Conservation (phyloP, 2,329 filamentous ascomycete species). For the Tothia fuscella region DNA sequence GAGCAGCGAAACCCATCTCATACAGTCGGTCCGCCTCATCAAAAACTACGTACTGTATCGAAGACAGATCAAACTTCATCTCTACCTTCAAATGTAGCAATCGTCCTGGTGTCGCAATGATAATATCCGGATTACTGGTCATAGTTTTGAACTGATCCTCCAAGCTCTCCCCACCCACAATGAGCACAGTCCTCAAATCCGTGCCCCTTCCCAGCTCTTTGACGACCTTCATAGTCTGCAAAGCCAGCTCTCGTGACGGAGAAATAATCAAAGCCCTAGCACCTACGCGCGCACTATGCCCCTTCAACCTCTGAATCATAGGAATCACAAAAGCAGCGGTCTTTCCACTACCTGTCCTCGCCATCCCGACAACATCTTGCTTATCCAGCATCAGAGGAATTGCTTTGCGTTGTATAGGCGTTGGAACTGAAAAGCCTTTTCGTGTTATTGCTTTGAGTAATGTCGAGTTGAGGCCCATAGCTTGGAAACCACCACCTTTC, state of each 20-base stretch:
- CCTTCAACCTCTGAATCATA: conserved; percentile 89
- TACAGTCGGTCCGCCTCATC: conserved; percentile 95
- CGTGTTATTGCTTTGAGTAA: conserved; percentile 81
- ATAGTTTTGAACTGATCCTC: conserved; percentile 92
- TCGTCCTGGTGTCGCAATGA: conserved; percentile 92
- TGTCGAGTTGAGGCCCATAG: conserved; percentile 76
- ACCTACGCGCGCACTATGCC: conserved; percentile 77
- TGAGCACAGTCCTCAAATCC: conserved; percentile 75
- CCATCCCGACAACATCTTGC: conserved; percentile 98
- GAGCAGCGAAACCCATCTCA: conserved; percentile 95
- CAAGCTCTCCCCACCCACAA: conserved; percentile 89
- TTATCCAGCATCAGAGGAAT: conserved; percentile 83
- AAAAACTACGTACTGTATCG: conserved; percentile 88
- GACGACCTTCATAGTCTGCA: conserved; percentile 92
- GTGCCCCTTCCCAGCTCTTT: conserved; percentile 88
- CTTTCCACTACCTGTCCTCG: conserved; percentile 95
- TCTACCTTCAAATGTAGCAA: conserved; percentile 96
- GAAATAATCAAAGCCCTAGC: conserved; percentile 79
- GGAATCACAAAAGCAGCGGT: conserved; percentile 97
- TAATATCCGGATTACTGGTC: conserved; percentile 89
- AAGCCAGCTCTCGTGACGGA: conserved; percentile 82
- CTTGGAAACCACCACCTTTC: conserved; percentile 93
- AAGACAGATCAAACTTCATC: conserved; percentile 84
- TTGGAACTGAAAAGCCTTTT: conserved; percentile 93
- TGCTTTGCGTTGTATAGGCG: conserved; percentile 92